A percentile compares a stretch with the other conserved stretches of the same genome.
These are phyloP conservation scores for Epichloe sp. DNA, from an alignment of 2,329 filamentous ascomycete genomes.

Conservation along the genomic window DNA sequence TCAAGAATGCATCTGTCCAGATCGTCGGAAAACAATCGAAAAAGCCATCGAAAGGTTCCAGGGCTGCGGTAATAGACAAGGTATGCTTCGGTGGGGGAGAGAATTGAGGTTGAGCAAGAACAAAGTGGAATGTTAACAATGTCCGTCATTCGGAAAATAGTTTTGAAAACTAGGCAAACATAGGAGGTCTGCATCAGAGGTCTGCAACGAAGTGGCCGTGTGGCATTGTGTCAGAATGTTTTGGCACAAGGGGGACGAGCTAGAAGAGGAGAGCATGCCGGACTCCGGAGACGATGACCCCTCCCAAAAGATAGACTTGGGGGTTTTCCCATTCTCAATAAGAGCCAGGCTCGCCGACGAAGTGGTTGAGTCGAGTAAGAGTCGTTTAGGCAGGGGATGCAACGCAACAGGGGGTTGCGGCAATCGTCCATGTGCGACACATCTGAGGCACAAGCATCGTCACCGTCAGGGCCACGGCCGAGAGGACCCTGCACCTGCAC, in stretches of 20 bases:
- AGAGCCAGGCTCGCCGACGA: neutral
- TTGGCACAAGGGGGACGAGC: slow-evolving; percentile 1
- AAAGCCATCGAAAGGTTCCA: neutral
- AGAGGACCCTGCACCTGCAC: slow-evolving; percentile 2
- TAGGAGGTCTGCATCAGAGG: neutral
- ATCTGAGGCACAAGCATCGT: slow-evolving; percentile 27
- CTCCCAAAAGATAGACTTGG: neutral
- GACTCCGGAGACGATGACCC: neutral
- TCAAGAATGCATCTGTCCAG: neutral
- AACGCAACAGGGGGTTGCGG: slow-evolving; percentile 11
- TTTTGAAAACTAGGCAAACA: neutral
- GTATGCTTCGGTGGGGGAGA: neutral
- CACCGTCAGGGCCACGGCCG: slow-evolving; percentile 4
- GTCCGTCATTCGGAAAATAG: neutral
- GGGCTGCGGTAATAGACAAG: neutral
- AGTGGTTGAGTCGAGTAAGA: neutral
- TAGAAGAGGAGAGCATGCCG: slow-evolving; percentile 3
- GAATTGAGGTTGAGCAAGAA: neutral
- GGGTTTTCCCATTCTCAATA: neutral
- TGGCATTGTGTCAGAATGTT: neutral
- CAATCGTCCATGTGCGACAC: slow-evolving; percentile 32
- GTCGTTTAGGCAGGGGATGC: slow-evolving; percentile 2
- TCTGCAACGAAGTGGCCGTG: neutral
- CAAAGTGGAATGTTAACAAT: neutral
- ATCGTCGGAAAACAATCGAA: neutral